Evolutionary conservation across 805 yeast species (phyloP).

Genomic region (Suhomyces sp.): DNA sequence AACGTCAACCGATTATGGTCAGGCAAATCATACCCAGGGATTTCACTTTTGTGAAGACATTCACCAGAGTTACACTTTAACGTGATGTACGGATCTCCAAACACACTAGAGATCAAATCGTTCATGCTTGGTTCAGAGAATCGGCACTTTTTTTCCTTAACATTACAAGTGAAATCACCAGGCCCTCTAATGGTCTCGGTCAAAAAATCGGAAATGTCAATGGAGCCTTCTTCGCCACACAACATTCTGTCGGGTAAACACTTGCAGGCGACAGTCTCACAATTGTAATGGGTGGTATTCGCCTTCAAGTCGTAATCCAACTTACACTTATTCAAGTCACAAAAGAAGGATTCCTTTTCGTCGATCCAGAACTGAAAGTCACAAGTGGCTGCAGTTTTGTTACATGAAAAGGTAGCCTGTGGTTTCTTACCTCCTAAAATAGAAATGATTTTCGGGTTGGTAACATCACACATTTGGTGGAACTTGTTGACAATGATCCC

Average conservation of each 20-base stretch:
- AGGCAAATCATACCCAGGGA: slow-evolving; percentile 86
- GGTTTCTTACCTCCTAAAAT: slow-evolving; percentile 80
- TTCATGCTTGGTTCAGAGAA: slow-evolving; percentile 97
- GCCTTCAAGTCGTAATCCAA: slow-evolving; percentile 59
- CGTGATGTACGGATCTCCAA: slow-evolving; percentile 92
- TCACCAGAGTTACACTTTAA: slow-evolving; percentile 82
- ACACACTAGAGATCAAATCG: slow-evolving; percentile 81
- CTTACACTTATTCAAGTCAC: slow-evolving; percentile 74
- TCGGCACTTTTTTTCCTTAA: slow-evolving; percentile 56
- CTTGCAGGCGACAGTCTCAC: slow-evolving; percentile 76
- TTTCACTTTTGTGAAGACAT: slow-evolving; percentile 86
- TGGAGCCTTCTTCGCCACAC: slow-evolving; percentile 92
- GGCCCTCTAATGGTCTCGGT: slow-evolving; percentile 91
- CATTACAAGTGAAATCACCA: slow-evolving; percentile 83
- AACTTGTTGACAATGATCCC: slow-evolving; percentile 79
- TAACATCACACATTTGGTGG: slow-evolving; percentile 93
- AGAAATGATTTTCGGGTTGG: slow-evolving; percentile 79
- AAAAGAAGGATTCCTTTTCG: slow-evolving; percentile 82
- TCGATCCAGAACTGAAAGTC: slow-evolving; percentile 97
- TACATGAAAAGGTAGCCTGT: slow-evolving; percentile 89
- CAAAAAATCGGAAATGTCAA: slow-evolving; percentile 89
- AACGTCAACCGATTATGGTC: slow-evolving; percentile 43
- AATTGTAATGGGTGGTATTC: slow-evolving; percentile 73
- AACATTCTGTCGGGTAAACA: slow-evolving; percentile 91
- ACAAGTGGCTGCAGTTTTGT: slow-evolving; percentile 61